Conservation (phyloP, 2,329 filamentous ascomycete species). For the Polytolypa hystricis region DNA sequence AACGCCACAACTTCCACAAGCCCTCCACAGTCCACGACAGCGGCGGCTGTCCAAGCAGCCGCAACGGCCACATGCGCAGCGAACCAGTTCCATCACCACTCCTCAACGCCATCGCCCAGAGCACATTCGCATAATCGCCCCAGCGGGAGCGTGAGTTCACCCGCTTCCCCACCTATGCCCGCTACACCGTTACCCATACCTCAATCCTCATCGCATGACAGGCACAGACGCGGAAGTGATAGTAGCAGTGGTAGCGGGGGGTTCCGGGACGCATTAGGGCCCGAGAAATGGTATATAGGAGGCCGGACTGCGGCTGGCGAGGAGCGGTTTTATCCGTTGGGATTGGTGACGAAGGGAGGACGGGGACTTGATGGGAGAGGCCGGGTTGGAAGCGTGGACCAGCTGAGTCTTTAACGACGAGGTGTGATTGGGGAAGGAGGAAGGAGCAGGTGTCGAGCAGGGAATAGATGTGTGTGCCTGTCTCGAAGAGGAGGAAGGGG, state of each 20-base stretch:
- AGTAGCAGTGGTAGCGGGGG: constrained; percentile 37
- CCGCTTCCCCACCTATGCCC: constrained; percentile 17
- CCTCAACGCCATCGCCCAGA: constrained; percentile 11
- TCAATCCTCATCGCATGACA: constrained; percentile 23
- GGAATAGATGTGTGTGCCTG: too few species aligned
- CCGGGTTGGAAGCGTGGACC: constrained; percentile 37
- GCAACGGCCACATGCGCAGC: constrained; percentile 31
- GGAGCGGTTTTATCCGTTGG: constrained; percentile 38
- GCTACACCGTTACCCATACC: constrained; percentile 28
- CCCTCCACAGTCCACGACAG: constrained; percentile 17
- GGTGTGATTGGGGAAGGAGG: too few species aligned
- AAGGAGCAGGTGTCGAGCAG: too few species aligned
- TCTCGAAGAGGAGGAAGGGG: too few species aligned
- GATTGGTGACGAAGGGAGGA: constrained; percentile 36
- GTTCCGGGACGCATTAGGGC: constrained; percentile 36
- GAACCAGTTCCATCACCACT: constrained; percentile 18
- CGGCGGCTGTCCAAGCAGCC: constrained; percentile 28
- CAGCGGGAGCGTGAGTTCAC: constrained; percentile 16
- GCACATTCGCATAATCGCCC: constrained; percentile 16
- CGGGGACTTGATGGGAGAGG: constrained; percentile 31
- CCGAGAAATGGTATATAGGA: constrained; percentile 43
- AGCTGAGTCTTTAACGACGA: constrained; percentile 39
- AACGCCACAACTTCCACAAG: constrained; percentile 9
- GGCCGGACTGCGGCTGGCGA: constrained; percentile 37
- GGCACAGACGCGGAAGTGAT: constrained; percentile 37